Conservation (phyloP, 805 yeast genomes). For the Saccharomycopsis synnaedendra region DNA sequence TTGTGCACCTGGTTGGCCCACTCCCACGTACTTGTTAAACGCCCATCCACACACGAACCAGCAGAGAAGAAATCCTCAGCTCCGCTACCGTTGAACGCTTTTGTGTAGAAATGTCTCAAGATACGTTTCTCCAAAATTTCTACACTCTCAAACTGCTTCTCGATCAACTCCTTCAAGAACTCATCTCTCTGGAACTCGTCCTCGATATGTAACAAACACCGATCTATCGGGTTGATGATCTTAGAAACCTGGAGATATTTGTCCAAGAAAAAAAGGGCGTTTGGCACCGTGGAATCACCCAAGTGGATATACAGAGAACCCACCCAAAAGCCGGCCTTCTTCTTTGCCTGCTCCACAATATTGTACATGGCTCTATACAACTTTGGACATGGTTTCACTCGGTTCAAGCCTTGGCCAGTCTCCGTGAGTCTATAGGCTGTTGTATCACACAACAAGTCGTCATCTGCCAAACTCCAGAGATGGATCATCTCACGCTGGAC, state of each 20-base stretch:
- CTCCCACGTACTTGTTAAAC: conserved; percentile 74
- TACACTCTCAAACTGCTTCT: conserved; percentile 44
- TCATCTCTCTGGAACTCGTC: conserved; percentile 37
- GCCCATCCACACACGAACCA: conserved; percentile 77
- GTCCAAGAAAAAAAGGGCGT: conserved; percentile 68
- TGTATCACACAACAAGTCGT: conserved; percentile 47
- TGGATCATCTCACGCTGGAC: conserved; percentile 71
- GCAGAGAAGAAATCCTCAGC: conserved; percentile 78
- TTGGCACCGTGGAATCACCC: conserved; percentile 79
- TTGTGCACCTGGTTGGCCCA: conserved; percentile 64
- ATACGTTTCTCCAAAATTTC: conserved; percentile 39
- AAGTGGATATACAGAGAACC: conserved; percentile 73
- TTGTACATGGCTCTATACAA: conserved; percentile 61
- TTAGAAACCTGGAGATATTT: conserved; percentile 74
- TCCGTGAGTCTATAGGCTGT: conserved; percentile 47
- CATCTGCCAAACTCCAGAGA: conserved; percentile 69
- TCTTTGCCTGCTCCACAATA: conserved; percentile 55
- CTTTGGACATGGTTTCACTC: conserved; percentile 64
- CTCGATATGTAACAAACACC: conserved; percentile 43
- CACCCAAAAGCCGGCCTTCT: conserved; percentile 56
- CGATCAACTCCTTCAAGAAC: conserved; percentile 37
- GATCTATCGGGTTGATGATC: conserved; percentile 62
- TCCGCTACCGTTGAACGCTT: conserved; percentile 69
- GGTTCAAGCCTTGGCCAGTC: conserved; percentile 74
- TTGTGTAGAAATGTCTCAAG: conserved; percentile 36